These are phyloP conservation scores for Nitzschia sp. DNA, from an alignment of 108 stramenopile genomes.

Conservation along the genomic window DNA sequence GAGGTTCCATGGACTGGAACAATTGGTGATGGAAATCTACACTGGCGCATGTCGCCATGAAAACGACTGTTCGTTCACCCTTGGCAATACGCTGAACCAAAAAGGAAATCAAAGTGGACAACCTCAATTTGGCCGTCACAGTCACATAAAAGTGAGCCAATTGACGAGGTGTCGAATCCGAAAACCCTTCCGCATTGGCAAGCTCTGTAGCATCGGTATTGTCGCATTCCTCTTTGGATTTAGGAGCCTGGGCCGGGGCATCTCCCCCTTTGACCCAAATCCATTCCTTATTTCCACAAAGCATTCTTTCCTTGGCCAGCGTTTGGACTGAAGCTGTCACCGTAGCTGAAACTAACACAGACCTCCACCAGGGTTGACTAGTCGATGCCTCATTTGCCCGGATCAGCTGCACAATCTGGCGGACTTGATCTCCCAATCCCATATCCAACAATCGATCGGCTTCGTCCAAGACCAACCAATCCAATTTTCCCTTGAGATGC, in stretches of 20 bases:
- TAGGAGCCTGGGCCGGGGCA: conserved; percentile 9
- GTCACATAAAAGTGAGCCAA: conserved; percentile 87
- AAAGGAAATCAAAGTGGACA: conserved; percentile 84
- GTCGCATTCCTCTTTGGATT: conserved; percentile 8
- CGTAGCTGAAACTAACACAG: conserved; percentile 89
- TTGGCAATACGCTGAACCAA: conserved; percentile 65
- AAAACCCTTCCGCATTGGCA: conserved; percentile 32
- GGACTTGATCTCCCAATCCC: conserved; percentile 91
- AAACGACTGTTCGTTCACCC: conserved; percentile 85
- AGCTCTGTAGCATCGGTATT: background rate
- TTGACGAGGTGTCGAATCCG: conserved; percentile 79
- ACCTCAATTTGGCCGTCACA: conserved; percentile 87
- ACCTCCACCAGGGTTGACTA: conserved; percentile 54
- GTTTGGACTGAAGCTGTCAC: conserved; percentile 63
- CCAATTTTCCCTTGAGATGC: conserved; percentile 60
- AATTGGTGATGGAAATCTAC: conserved; percentile 90
- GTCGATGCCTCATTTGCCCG: conserved; percentile 65
- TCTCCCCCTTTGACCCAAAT: conserved; percentile 53
- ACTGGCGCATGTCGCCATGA: conserved; percentile 93
- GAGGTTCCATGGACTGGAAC: conserved; percentile 53
- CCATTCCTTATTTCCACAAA: conserved; percentile 62
- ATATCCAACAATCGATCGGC: conserved; percentile 92
- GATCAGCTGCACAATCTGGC: conserved; percentile 78
- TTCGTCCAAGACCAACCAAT: conserved; percentile 95
- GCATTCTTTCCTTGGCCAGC: conserved; percentile 55